These are phyloP conservation scores for Alternaria panax DNA, from an alignment of 2,329 filamentous ascomycete genomes.

Conservation along the genomic window DNA sequence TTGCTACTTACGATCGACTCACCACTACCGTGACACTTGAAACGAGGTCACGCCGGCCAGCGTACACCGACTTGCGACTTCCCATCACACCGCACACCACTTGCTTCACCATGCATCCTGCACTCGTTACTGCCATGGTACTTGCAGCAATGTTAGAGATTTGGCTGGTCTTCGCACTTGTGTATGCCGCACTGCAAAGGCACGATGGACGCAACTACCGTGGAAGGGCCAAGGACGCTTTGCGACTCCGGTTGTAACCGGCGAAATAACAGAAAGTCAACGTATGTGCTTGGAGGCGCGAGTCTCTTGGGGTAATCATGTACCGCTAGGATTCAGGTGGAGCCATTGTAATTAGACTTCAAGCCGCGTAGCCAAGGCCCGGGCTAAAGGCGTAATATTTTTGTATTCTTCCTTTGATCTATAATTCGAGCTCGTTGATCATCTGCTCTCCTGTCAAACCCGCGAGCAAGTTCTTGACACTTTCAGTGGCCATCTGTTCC, in stretches of 20 bases:
- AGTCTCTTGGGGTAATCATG: neutral
- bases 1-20: no score
- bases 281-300: neutral
- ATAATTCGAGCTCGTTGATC: conserved; percentile 41
- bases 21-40: neutral
- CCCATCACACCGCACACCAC: neutral
- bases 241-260: neutral
- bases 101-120: conserved; percentile 3
- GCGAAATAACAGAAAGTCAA: neutral
- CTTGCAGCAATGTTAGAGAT: conserved; percentile 6
- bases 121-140: neutral
- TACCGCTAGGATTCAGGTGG: neutral
- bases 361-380: neutral
- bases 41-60: neutral
- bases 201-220: conserved; percentile 7
- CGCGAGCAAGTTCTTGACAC: conserved; percentile 61
- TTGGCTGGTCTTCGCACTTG: conserved; percentile 18
- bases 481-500: conserved; percentile 64
- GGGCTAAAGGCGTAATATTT: neutral
- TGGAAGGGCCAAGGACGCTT: conserved; percentile 1
- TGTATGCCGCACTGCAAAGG: conserved; percentile 10
- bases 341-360: fast-evolving
- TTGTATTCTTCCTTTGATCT: neutral
- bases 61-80: neutral
- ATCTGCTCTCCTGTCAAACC: conserved; percentile 33